These are phyloP conservation scores for Diaporthe caulivora DNA, from an alignment of 2,329 filamentous ascomycete species.

Conservation along the genomic window DNA sequence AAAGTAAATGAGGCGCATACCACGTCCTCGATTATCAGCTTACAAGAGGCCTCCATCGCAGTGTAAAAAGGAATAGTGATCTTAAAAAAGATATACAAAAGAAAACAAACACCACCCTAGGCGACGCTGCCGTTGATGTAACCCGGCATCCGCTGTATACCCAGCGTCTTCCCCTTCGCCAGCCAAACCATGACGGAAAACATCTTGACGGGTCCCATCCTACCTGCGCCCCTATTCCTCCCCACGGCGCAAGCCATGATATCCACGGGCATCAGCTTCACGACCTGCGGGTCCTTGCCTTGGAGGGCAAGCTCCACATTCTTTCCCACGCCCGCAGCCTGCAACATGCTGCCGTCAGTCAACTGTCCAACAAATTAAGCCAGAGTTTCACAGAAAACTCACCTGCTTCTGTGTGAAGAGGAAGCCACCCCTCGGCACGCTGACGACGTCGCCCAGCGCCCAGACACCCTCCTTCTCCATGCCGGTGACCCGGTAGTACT, in stretches of 20 bases:
- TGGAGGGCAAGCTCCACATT: conserved; percentile 64
- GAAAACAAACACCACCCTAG: conserved; percentile 44
- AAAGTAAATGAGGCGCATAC: background rate
- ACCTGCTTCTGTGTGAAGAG: conserved; percentile 63
- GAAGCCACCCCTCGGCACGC: conserved; percentile 60
- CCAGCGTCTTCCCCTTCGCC: conserved; percentile 65
- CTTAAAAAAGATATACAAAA: background rate
- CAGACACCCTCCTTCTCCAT: conserved; percentile 56
- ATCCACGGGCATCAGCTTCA: conserved; percentile 63
- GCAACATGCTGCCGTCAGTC: background rate
- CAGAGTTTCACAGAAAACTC: conserved; percentile 39
- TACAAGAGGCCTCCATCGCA: background rate
- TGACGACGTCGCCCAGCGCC: conserved; percentile 67
- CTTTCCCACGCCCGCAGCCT: conserved; percentile 64
- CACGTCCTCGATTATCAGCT: background rate
- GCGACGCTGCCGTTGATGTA: conserved; percentile 64
- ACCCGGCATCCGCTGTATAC: conserved; percentile 55
- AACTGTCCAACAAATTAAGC: background rate
- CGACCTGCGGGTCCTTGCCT: conserved; percentile 56
- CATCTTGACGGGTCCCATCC: conserved; percentile 60
- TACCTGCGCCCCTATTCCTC: conserved; percentile 62
- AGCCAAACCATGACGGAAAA: conserved; percentile 65
- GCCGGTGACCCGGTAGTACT: conserved; percentile 61
- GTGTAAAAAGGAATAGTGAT: background rate
- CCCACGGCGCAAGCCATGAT: conserved; percentile 62